phyloP scores from a whole-genome alignment of 768 basidiomycete genomes.

The Boletus rubroflammeus region DNA sequence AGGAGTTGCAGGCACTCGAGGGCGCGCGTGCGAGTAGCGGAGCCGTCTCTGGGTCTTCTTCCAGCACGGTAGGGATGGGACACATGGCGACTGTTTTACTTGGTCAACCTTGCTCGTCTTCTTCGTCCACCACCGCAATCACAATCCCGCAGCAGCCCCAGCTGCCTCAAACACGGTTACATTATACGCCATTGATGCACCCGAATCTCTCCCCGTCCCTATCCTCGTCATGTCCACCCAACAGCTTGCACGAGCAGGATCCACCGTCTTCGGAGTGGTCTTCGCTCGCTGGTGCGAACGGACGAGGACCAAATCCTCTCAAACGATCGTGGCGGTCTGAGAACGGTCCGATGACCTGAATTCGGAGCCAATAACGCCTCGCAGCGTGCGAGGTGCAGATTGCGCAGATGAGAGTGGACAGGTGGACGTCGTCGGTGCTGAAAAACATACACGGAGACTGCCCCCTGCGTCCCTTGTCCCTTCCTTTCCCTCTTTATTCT shows the following conservation, averaged over 20 bases:
- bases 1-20: conserved; percentile 50
- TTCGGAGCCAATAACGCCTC: background rate
- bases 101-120: background rate
- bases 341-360: conserved; percentile 20
- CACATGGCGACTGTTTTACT: background rate
- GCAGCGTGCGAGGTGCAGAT: background rate
- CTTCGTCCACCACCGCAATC: background rate
- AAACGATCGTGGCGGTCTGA: conserved; percentile 29
- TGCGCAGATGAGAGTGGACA: background rate
- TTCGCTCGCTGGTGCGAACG: conserved; percentile 27
- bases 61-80: background rate
- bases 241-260: conserved; percentile 17
- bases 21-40: conserved; percentile 4
- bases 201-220: conserved; percentile 1
- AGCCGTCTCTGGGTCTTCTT: background rate
- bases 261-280: conserved; percentile 26
- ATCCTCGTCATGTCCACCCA: background rate
- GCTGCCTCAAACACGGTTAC: background rate
- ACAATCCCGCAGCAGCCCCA: conserved; percentile 2
- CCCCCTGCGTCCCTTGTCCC: background rate
- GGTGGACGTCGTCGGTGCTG: background rate
- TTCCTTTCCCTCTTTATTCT: background rate
- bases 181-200: conserved; percentile 5
- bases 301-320: conserved; percentile 16
- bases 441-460: background rate